Percentiles rank a stretch among this genome's conserved stretches.
These are phyloP conservation scores for Gossypium arboreum DNA, from an alignment of 345 rosid species.

Conservation along the genomic window DNA sequence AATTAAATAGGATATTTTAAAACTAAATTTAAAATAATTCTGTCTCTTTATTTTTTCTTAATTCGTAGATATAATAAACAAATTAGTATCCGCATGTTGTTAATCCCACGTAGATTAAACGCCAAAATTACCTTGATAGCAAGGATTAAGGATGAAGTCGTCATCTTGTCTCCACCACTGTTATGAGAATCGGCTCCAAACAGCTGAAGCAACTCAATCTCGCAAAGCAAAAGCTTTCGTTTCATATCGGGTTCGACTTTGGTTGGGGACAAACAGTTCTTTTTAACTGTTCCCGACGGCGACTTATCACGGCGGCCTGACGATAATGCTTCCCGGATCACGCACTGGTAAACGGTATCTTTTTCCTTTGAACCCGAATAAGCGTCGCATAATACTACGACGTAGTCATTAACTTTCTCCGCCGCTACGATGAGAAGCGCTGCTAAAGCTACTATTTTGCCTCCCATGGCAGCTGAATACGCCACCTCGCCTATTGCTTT, in stretches of 20 bases:
- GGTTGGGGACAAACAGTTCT: constrained; percentile 13
- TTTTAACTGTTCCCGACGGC: constrained; percentile 23
- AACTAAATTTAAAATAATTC: not conserved
- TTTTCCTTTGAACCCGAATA: constrained; percentile 40
- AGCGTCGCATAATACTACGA: constrained; percentile 32
- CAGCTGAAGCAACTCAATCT: constrained; percentile 71
- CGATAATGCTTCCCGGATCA: constrained; percentile 48
- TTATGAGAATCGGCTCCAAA: constrained; percentile 44
- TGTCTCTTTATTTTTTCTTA: no score
- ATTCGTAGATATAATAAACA: not conserved
- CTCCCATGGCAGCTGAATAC: constrained; percentile 42
- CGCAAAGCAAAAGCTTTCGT: constrained; percentile 56
- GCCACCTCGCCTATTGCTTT: constrained; percentile 56
- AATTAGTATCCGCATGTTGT: not conserved
- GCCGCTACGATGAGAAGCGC: constrained; percentile 51
- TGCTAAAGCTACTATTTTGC: constrained; percentile 50
- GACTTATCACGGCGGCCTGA: constrained; percentile 25
- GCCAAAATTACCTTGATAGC: constrained; percentile 48
- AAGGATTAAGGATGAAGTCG: constrained; percentile 44
- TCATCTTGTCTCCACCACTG: constrained; percentile 36
- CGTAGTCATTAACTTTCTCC: constrained; percentile 42
- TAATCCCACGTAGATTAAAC: not conserved
- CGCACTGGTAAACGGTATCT: constrained; percentile 55
- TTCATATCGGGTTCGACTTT: constrained; percentile 30
- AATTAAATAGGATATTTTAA: not conserved